Base-by-base conservation (phyloP, 2,329 filamentous ascomycete species). In the Torrubiellomyces zombiae region DNA sequence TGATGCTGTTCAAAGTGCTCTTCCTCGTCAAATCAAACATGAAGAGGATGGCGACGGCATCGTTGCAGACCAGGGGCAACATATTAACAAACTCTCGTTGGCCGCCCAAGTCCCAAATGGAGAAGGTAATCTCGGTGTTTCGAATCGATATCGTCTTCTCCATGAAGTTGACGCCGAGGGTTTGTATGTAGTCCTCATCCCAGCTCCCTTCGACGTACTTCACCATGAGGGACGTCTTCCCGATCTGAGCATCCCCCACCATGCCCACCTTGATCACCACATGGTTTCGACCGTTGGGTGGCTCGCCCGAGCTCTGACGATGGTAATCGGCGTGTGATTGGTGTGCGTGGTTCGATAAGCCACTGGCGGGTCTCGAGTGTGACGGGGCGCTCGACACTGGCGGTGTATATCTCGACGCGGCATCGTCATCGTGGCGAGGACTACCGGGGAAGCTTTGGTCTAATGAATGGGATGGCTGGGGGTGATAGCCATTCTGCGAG, bases 181-280 rank as follows among this genome's bases (percentile, higher is more conserved):
- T 98, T 56, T 98, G 89, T 44, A 98, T 98, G 53, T 98, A 98
- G 51, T 98, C 89, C 56, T 98, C 89, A 51, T 98, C 89, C 83
- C 89, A 98, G 54, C 85, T 94, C 31, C 89, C 89, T 56, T 98
- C 89, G 28, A 98, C 89, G 47, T 98, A 98, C 53, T 98, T 98
- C 45, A 98, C 89, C 89, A 98, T 98, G 47, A 98, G 57, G 36
- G 85, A 94, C 11, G 89, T 98, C 67, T 98, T 98, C 46, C 89
- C 89, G 40, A 98, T 98, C 55, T 98, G 89, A 29, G 89, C 89
- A 56, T 98, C 89, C 23, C 89, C 89, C 22, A 98, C 89, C 89
- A 98, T 98, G 45, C 89, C 89, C 25, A 98, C 89, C 56, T 98
- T 98, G 63, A 98, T 95, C 29, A 98, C 89, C 18, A 98, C 89